Evolutionary conservation across 352 stramenopile species (phyloP), one percentile per base, ranked within the genome.

Genomic region (Pythium dissimile): DNA sequence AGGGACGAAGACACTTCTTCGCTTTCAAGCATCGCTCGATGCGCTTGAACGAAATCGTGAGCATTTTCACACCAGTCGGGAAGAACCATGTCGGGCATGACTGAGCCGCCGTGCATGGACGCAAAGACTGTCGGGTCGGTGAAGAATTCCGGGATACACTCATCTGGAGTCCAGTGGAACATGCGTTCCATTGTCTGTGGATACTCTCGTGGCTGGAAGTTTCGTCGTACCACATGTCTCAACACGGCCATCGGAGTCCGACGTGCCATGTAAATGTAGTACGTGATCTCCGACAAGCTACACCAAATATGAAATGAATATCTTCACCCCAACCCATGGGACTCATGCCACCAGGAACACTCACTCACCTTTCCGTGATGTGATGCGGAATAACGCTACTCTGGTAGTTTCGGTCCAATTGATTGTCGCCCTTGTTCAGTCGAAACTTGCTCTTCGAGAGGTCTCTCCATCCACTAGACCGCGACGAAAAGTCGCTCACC

Each of bases 81-180:
- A 8, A 96, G 54, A 48, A 71, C 55, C 43, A 95, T 54, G 32
- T 89, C 81, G 0, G 80, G 61, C 76, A 97, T 95, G 5, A 59
- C 63, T 5, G 68, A 64, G 6, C 76, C 66, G 20, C 62, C 59
- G 57, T 98, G 89, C 3, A 91, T 67, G 0, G 89, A 97, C 27
- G 53, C 61, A 42, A 98, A 98, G 0, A 97, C 84, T 1, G 54
- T 66, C 15, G 88, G 24, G 46, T 98, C 92, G 1, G 68, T 81
- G 69, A 89, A 99, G 64, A 98, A 98, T 65, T 98, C 96, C 12
- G 92, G 88, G 53, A 98, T 98, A 55, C 92, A 98, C 64, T 99
- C 96, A 49, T 99, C 96, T 0, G 96, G 95, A 9, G 92, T 97
- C 91, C 92, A 98, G 38, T 92, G 72, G 67, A 88, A 98, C 72